Base-by-base conservation (phyloP, 768 basidiomycete genomes). In the Cystobasidium ongulense region DNA sequence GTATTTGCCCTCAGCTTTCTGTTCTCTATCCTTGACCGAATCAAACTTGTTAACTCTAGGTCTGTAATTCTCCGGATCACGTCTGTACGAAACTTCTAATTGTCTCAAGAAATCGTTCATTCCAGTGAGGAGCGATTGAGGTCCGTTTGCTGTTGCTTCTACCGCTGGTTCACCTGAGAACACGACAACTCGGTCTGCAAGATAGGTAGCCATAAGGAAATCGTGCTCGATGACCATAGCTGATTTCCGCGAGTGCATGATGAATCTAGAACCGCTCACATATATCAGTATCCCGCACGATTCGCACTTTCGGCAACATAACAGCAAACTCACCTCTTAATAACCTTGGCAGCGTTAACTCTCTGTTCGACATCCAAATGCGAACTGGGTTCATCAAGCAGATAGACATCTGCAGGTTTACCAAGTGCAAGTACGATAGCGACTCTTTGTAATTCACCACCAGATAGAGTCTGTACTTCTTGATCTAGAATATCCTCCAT, bases 151-250 rank as follows among this genome's bases (percentile, higher is more conserved):
- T 46, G 88, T 94, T 21, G 96, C 94, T 63, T 88, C 67, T 63
- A 93, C 82, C 50, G 93, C 94, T 5, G 96, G 95, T 78, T 87
- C 82, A 65, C 83, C 83, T 25, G 79, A 79, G 75, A 83, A 94
- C 15, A 94, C 92, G 74, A 95, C 92, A 78, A 96, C 92, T 57
- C 95, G 90, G 81, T 99, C 96, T 50, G 96, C 95, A 71, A 99
- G 90, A 82, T 99, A 98, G 1, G 95, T 97, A 8, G 95, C 94
- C 95, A 97, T 97, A 84, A 98, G 96, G 82, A 99, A 97, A 84
- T 98, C 95, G 87, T 99, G 96, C 86, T 99, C 96, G 80, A 99
- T 97, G 78, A 99, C 86, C 81, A 99, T 97, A 0, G 96, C 96
- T 0, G 94, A 98, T 84, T 94, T 93, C 85, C 96, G 96, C 17